Evolutionary conservation across 2,329 filamentous ascomycete genomes (phyloP), one percentile per base, ranked within the genome.

Genomic region (Beauveria brongniartii): DNA sequence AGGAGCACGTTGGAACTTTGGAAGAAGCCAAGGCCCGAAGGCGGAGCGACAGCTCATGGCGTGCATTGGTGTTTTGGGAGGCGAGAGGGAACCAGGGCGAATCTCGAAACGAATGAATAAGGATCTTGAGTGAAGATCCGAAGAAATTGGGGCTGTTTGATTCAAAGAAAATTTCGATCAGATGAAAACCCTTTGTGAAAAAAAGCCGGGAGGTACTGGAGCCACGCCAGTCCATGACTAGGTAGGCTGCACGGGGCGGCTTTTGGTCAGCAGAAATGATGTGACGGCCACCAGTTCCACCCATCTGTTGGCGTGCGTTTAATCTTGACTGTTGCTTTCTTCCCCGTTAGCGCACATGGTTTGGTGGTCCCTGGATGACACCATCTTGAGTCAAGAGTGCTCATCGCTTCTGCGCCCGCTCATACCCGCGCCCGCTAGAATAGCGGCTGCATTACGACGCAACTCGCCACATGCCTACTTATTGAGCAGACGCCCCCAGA

Each of bases 351-450:
- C 55, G 61, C 61, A 47, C 34, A 46, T 28, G 34, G 41, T 22
- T 41, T 51, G 18, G 55, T n/a, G 55, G 50, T 51, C 44, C 55
- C 51, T 55, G 51, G 47, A 62, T 62, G 61, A 59, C 61, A 62
- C 61, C 61, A 62, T 62, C 44, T 41, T 26, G 54, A 20, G 51
- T 20, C 43, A 12, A 26, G 30, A 61, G 12, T 61, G 58, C 58
- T 61, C 51, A 61, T 61, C 58, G 43, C 58, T 48, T 52, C 41
- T 53, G 50, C 50, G 57, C 48, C 56, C 47, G 47, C 56, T 51
- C 34, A 20, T 28, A 40, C 50, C 28, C 40, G 40, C n/a, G 47
- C 48, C 55, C 43, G 51, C 58, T 34, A 55, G 10, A 44, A 22
- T 20, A 50, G 41, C 30, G 30, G 43, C 41, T 26, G 46, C 50